These are phyloP conservation scores for Penicillium nucicola DNA, from an alignment of 495 filamentous ascomycete genomes.

Conservation along the genomic window DNA sequence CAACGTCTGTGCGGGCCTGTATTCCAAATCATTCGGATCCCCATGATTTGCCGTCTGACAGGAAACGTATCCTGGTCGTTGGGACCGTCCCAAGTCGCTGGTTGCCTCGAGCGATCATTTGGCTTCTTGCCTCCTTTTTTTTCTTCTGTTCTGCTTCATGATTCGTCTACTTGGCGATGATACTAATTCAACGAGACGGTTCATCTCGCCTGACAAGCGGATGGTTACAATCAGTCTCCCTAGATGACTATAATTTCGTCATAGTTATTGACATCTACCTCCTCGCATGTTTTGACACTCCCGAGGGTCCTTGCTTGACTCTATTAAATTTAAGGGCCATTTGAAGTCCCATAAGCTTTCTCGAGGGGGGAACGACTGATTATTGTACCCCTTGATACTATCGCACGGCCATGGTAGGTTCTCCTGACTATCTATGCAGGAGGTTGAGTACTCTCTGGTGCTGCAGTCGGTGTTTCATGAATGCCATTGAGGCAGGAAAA, in stretches of 20 bases:
- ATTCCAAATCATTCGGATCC: slow-evolving; percentile 23
- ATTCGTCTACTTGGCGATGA: slow-evolving; percentile 2
- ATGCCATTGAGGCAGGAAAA: slow-evolving; percentile 4
- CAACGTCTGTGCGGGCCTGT: slow-evolving; percentile 20
- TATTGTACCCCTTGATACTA: slow-evolving; percentile 19
- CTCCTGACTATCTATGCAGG: slow-evolving; percentile 25
- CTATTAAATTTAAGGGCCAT: slow-evolving; percentile 23
- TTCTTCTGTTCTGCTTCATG: no score
- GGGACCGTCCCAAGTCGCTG: slow-evolving; percentile 35
- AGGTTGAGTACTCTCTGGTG: slow-evolving; percentile 4
- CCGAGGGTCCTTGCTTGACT: slow-evolving; percentile 39
- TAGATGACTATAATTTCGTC: neutral
- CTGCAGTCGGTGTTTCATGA: slow-evolving; percentile 21
- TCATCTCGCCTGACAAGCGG: neutral
- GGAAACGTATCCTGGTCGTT: slow-evolving; percentile 33
- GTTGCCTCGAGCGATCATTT: slow-evolving; percentile 33
- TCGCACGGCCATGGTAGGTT: slow-evolving; percentile 11
- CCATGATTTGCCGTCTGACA: slow-evolving; percentile 33
- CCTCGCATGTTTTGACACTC: slow-evolving; percentile 30
- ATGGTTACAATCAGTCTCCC: neutral
- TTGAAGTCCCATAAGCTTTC: slow-evolving; percentile 3
- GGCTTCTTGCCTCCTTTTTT: slow-evolving; percentile 9
- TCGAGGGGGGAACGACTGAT: slow-evolving; percentile 10
- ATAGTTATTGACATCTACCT: slow-evolving; percentile 4
- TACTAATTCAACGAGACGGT: neutral